phyloP scores from a whole-genome alignment of 2,329 filamentous ascomycete species.

The Penicillium thymicola region DNA sequence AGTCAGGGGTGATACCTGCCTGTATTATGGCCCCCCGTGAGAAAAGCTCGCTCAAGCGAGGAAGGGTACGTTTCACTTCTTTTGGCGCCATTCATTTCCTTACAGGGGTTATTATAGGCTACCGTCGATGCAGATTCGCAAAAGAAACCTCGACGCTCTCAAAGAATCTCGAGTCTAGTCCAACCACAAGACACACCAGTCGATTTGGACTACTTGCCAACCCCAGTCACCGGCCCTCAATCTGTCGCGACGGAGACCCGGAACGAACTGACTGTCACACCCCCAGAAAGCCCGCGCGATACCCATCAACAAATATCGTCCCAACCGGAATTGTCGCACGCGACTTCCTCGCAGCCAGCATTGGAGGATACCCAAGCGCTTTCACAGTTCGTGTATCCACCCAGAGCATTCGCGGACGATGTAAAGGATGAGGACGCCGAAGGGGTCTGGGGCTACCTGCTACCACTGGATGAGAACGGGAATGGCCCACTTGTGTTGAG shows the following conservation, averaged over 20 bases:
- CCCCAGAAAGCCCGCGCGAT: constrained; percentile 61
- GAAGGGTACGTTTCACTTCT: constrained; percentile 56
- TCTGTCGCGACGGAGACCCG: constrained; percentile 59
- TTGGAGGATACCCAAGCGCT: constrained; percentile 70
- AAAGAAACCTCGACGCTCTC: constrained; percentile 81
- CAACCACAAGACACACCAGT: constrained; percentile 57
- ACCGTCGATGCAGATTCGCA: constrained; percentile 59
- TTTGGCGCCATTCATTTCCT: constrained; percentile 18
- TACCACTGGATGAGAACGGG: constrained; percentile 71
- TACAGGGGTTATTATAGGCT: constrained; percentile 49
- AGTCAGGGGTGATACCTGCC: constrained; percentile 9
- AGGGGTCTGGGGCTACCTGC: constrained; percentile 93
- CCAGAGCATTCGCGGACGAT: constrained; percentile 70
- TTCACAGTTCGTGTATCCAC: constrained; percentile 75
- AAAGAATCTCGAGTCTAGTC: constrained; percentile 63
- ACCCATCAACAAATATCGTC: constrained; percentile 41
- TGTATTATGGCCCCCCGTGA: constrained; percentile 53
- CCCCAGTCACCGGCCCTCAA: constrained; percentile 70
- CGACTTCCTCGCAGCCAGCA: constrained; percentile 59
- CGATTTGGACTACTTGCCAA: constrained; percentile 70
- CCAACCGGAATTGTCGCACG: constrained; percentile 39
- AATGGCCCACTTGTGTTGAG: constrained; percentile 70
- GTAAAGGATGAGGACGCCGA: constrained; percentile 80
- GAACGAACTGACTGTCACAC: constrained; percentile 71
- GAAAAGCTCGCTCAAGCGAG: constrained; percentile 82